Evolutionary conservation across 2,329 filamentous ascomycete species (phyloP).

Genomic region (Zymoseptoria brevis): DNA sequence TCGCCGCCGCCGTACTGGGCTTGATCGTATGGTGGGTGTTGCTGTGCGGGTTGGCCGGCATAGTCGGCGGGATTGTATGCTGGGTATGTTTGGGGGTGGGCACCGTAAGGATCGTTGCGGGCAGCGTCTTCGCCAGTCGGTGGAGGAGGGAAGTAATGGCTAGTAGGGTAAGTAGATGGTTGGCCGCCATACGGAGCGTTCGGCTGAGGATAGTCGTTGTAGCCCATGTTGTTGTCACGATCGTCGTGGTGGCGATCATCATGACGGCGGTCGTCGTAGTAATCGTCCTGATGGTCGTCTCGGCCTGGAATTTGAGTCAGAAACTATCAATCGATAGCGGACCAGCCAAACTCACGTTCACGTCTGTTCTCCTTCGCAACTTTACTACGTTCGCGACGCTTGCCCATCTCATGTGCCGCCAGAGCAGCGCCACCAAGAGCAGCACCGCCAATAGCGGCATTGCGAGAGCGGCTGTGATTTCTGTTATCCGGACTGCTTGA

Average conservation of each 20-base stretch:
- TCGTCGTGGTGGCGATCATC: not conserved
- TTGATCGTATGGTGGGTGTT: constrained; percentile 22
- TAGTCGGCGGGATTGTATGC: constrained; percentile 42
- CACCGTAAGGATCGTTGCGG: constrained; percentile 25
- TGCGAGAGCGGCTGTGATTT: constrained; percentile 34
- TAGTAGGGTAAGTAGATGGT: constrained; percentile 34
- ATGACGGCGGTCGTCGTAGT: constrained; percentile 14
- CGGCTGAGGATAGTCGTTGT: constrained; percentile 26
- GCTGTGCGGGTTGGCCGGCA: constrained; percentile 19
- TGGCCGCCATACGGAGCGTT: constrained; percentile 22
- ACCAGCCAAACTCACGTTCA: constrained; percentile 4
- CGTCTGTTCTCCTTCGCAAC: constrained; percentile 30
- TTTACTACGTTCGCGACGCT: constrained; percentile 50
- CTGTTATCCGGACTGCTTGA: constrained; percentile 35
- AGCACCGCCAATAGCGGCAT: constrained; percentile 49
- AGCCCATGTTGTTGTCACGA: constrained; percentile 13
- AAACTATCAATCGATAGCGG: not conserved
- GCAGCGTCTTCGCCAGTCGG: constrained; percentile 24
- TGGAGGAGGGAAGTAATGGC: constrained; percentile 45
- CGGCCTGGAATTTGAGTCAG: constrained; percentile 3
- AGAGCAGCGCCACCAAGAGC: constrained; percentile 51
- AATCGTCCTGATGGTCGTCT: constrained; percentile 7
- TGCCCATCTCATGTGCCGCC: constrained; percentile 48
- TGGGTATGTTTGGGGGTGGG: constrained; percentile 25
- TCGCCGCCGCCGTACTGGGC: constrained; percentile 21